Evolutionary conservation across 371 early-diverging fungal genomes (phyloP).

Genomic region (Actinomortierella wolfii): DNA sequence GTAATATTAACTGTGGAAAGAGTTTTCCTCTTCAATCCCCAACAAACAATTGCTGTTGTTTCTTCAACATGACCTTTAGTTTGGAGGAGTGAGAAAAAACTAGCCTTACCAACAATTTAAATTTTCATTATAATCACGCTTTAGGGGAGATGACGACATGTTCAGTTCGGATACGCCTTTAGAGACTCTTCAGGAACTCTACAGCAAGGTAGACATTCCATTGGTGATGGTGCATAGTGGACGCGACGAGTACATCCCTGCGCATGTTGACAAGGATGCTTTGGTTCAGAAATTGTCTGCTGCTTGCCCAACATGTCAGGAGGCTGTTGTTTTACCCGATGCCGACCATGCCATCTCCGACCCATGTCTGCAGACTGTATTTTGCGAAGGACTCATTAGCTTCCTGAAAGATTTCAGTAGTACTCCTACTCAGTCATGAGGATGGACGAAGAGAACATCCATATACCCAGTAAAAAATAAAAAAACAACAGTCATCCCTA

Average conservation of each 20-base stretch:
- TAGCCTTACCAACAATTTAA: too few species aligned
- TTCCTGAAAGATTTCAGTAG: too few species aligned
- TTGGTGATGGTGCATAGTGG: slow-evolving; percentile 50
- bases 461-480: slow-evolving; percentile 5
- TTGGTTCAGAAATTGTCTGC: slow-evolving; percentile 42
- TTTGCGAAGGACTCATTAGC: slow-evolving; percentile 16
- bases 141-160: slow-evolving; percentile 64
- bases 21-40: too few species aligned
- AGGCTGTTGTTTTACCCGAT: slow-evolving; percentile 41
- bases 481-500: neutral
- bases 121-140: too few species aligned
- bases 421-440: neutral
- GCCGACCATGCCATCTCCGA: slow-evolving; percentile 53
- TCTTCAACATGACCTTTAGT: too few species aligned
- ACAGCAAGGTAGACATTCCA: slow-evolving; percentile 46
- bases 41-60: too few species aligned
- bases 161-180: slow-evolving; percentile 58
- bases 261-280: slow-evolving; percentile 23
- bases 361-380: slow-evolving; percentile 32
- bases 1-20: slow-evolving; percentile 30
- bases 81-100: too few species aligned
- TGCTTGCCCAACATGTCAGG: slow-evolving; percentile 48
- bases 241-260: slow-evolving; percentile 53
- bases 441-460: too few species aligned
- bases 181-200: slow-evolving; percentile 45